phyloP scores from a whole-genome alignment of 306 rosid species.

The Cucurbita argyrosperma region DNA sequence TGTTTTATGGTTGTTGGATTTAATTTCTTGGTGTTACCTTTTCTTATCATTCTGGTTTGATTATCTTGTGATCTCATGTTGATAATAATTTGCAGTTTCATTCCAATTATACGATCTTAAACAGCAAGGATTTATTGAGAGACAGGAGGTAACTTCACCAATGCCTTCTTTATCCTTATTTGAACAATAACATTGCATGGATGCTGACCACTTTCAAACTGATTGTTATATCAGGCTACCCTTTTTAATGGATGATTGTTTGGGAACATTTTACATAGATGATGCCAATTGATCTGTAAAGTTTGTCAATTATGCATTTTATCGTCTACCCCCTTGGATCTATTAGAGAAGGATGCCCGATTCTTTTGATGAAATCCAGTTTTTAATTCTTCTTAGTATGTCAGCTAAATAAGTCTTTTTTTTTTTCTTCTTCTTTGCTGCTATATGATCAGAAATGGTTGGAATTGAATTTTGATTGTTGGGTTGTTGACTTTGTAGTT shows the following conservation, averaged over 20 bases:
- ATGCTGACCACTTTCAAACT: background rate
- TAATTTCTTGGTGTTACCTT: background rate
- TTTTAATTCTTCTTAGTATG: background rate
- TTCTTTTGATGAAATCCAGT: background rate
- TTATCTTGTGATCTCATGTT: background rate
- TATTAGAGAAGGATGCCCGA: background rate
- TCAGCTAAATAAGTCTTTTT: background rate
- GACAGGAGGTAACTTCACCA: slow-evolving; percentile 43
- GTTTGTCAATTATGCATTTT: background rate
- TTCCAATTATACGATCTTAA: slow-evolving; percentile 66
- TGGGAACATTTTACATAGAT: background rate
- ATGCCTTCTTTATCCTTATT: background rate
- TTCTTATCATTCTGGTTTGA: background rate
- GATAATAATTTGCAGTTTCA: slow-evolving; percentile 46
- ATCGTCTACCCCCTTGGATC: background rate
- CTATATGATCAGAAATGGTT: background rate
- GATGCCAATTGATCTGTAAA: background rate
- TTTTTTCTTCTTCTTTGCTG: background rate
- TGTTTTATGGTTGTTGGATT: background rate
- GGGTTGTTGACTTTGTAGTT: background rate
- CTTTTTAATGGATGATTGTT: background rate
- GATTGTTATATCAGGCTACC: background rate
- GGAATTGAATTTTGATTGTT: background rate
- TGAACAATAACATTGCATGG: background rate
- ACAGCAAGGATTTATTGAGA: slow-evolving; percentile 64